Evolutionary conservation across 2,329 filamentous ascomycete genomes (phyloP).

Genomic region (Cladosporium cucumerinum): DNA sequence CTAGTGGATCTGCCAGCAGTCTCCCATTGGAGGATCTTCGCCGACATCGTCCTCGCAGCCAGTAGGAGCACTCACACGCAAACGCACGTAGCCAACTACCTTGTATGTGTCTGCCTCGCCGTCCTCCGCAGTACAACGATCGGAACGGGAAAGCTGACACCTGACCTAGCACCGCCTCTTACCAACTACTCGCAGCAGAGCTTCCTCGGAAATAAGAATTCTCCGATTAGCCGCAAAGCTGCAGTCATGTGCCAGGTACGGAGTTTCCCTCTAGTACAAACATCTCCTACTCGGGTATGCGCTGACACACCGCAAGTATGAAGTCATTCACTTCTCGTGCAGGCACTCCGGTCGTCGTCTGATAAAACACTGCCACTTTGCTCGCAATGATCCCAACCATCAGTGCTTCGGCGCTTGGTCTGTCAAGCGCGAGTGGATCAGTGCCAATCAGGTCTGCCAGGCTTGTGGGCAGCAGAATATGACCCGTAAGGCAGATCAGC

Average conservation of each 20-base stretch:
- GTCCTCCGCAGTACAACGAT: constrained; percentile 8
- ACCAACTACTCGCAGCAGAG: background rate
- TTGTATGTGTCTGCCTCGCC: constrained; percentile 7
- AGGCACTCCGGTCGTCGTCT: constrained; percentile 58
- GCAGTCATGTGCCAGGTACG: constrained; percentile 18
- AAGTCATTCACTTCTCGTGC: constrained; percentile 66
- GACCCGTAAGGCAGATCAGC: constrained; percentile 27
- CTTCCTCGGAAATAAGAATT: background rate
- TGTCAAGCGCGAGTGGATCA: constrained; percentile 57
- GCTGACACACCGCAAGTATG: constrained; percentile 64
- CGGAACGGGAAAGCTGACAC: constrained; percentile 9
- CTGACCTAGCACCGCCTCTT: constrained; percentile 4
- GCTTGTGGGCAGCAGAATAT: constrained; percentile 30
- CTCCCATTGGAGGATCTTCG: constrained; percentile 11
- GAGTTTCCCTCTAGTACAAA: background rate
- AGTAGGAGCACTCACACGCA: background rate
- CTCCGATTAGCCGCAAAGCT: constrained; percentile 3
- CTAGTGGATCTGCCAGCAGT: constrained; percentile 10
- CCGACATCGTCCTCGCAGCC: background rate
- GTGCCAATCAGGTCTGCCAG: constrained; percentile 54
- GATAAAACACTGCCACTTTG: constrained; percentile 70
- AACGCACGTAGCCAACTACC: constrained; percentile 14
- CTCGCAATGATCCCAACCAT: constrained; percentile 68
- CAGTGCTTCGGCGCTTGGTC: constrained; percentile 66
- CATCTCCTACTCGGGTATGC: background rate